A percentile compares a stretch with the other conserved stretches of the same genome.
Evolutionary conservation across 306 rosid genomes (phyloP).

Genomic region (Malus sylvestris): DNA sequence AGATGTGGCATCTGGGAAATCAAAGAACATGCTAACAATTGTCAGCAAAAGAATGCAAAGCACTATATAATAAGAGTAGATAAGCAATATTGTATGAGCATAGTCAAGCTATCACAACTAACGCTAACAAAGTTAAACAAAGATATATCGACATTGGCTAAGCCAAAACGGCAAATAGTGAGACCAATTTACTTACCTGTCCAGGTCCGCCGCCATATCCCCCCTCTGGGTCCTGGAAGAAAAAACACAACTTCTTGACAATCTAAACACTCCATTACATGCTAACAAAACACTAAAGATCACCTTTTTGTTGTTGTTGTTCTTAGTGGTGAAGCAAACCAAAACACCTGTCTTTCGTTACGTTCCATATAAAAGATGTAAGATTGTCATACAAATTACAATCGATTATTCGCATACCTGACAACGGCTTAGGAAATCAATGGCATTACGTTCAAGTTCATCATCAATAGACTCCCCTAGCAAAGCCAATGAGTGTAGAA

Average conservation of each 20-base stretch:
- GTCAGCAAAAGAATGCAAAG: neutral
- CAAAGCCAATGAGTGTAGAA: constrained; percentile 71
- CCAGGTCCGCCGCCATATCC: constrained; percentile 97
- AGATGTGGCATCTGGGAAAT: constrained; percentile 86
- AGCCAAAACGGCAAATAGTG: neutral
- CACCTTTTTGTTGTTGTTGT: neutral
- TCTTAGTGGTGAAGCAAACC: neutral
- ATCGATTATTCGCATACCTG: constrained; percentile 36
- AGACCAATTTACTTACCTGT: constrained; percentile 58
- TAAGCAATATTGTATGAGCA: neutral
- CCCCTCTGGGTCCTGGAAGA: constrained; percentile 72
- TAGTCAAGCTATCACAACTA: no score
- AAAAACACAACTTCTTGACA: constrained; percentile 12
- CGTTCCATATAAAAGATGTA: neutral
- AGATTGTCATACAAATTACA: neutral
- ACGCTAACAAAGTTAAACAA: neutral
- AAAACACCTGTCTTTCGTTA: neutral
- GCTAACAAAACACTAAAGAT: neutral
- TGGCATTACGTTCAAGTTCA: constrained; percentile 37
- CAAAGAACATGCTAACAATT: neutral
- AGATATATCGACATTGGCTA: constrained; percentile 9
- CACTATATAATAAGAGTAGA: neutral
- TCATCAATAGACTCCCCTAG: constrained; percentile 59
- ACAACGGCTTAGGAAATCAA: constrained; percentile 76
- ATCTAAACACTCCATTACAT: neutral